Conservation (phyloP, 139 green algal genomes). For the Medakamo hakoo region DNA sequence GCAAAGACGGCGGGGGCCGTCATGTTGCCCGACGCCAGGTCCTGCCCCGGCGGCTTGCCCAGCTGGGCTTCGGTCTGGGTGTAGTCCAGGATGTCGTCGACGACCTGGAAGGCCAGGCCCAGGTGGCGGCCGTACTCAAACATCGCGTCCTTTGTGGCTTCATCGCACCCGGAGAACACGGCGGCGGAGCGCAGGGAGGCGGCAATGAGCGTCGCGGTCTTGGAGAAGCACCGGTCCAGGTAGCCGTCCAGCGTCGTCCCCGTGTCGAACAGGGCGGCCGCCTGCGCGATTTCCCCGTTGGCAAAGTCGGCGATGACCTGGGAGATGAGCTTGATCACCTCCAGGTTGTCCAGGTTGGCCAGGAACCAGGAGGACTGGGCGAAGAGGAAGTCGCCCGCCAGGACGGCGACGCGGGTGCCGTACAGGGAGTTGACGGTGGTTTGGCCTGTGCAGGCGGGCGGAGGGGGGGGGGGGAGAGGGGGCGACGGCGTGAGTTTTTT, state of each 20-base stretch:
- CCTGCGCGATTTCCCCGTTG: conserved; percentile 93
- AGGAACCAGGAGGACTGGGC: conserved; percentile 95
- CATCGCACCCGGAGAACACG: conserved; percentile 64
- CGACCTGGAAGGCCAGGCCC: conserved; percentile 92
- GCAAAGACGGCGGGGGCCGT: conserved; percentile 90
- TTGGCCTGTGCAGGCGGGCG: too few species aligned
- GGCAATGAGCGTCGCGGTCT: conserved; percentile 96
- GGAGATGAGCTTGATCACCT: conserved; percentile 89
- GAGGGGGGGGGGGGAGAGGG: too few species aligned
- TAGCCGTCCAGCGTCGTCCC: conserved; percentile 74
- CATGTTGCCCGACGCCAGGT: conserved; percentile 90
- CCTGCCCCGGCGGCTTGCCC: conserved; percentile 91
- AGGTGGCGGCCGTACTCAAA: conserved; percentile 92
- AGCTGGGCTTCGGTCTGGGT: conserved; percentile 80
- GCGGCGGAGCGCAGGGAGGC: conserved; percentile 71
- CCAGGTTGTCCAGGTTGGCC: conserved; percentile 94
- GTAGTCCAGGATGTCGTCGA: conserved; percentile 99
- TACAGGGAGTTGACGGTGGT: conserved; percentile 88
- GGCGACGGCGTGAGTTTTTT: too few species aligned
- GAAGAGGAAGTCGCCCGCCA: conserved; percentile 97
- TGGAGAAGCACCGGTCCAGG: conserved; percentile 93
- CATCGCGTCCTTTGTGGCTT: conserved; percentile 71
- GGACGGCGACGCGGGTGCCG: conserved; percentile 83
- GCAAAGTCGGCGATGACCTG: conserved; percentile 99
- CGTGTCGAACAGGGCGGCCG: conserved; percentile 66